phyloP scores from a whole-genome alignment of 1,284 basidiomycete species.

The Exobasidium rhododendri region DNA sequence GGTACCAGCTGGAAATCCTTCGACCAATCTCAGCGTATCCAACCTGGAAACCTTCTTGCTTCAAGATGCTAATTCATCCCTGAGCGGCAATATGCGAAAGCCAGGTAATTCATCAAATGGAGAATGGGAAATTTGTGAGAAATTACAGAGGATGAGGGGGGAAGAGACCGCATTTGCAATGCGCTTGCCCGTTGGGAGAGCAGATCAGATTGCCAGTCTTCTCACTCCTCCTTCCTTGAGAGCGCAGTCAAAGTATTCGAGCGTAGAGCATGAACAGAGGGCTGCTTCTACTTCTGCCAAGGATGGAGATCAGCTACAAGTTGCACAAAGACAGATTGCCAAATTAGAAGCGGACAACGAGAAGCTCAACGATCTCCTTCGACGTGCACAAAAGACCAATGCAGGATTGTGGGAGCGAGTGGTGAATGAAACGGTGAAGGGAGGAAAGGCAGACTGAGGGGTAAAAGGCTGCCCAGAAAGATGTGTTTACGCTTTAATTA shows the following conservation, averaged over 20 bases:
- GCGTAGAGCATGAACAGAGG: not conserved
- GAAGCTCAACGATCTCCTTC: conserved; percentile 4
- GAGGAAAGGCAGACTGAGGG: not conserved
- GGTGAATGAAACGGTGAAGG: not conserved
- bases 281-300: not conserved
- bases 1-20: not conserved
- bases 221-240: conserved; percentile 4
- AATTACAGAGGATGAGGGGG: not conserved
- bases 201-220: not conserved
- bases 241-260: not conserved
- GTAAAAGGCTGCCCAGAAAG: no score
- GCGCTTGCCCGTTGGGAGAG: not conserved
- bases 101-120: not conserved
- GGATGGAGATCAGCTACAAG: not conserved
- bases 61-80: not conserved
- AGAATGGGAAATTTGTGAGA: not conserved
- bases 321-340: not conserved
- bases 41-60: not conserved
- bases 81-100: not conserved
- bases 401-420: conserved; percentile 4
- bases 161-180: not conserved
- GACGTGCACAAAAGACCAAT: conserved; percentile 10
- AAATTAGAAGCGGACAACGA: not conserved
- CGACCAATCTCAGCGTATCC: not conserved
- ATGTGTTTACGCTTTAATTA: no score